These are phyloP conservation scores for Pseudopithomyces maydicus DNA, from an alignment of 2,329 filamentous ascomycete species.

Conservation along the genomic window DNA sequence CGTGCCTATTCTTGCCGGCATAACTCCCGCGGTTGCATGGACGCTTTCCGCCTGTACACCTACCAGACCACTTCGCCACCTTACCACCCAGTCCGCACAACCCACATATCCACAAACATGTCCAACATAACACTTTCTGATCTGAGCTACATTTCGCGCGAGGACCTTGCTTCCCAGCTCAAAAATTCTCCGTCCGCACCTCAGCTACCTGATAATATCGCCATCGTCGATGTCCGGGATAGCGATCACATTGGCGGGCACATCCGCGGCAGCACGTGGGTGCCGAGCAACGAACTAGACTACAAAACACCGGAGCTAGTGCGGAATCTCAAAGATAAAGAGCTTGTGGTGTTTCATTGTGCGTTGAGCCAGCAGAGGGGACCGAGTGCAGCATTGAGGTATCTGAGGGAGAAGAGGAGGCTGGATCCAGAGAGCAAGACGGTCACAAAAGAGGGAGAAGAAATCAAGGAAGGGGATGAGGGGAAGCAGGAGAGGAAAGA, in stretches of 20 bases:
- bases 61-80: constrained; percentile 15
- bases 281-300: constrained; percentile 75
- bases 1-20: not conserved
- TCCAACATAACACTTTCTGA: constrained; percentile 65
- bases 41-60: constrained; percentile 21
- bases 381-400: constrained; percentile 80
- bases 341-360: constrained; percentile 93
- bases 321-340: constrained; percentile 74
- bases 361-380: constrained; percentile 89
- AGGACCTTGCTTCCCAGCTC: constrained; percentile 62
- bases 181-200: constrained; percentile 38
- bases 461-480: constrained; percentile 21
- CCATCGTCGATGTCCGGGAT: constrained; percentile 89
- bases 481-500: constrained; percentile 17
- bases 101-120: constrained; percentile 27
- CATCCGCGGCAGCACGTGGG: constrained; percentile 77
- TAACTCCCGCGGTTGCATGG: constrained; percentile 19
- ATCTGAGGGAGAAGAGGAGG: constrained; percentile 72
- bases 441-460: constrained; percentile 20
- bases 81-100: constrained; percentile 4
- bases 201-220: constrained; percentile 52
- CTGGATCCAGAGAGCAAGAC: constrained; percentile 36
- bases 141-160: constrained; percentile 69
- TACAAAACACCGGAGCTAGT: constrained; percentile 81
- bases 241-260: constrained; percentile 90